phyloP scores from a whole-genome alignment of 2,329 filamentous ascomycete genomes.

The Sporothrix mexicana region DNA sequence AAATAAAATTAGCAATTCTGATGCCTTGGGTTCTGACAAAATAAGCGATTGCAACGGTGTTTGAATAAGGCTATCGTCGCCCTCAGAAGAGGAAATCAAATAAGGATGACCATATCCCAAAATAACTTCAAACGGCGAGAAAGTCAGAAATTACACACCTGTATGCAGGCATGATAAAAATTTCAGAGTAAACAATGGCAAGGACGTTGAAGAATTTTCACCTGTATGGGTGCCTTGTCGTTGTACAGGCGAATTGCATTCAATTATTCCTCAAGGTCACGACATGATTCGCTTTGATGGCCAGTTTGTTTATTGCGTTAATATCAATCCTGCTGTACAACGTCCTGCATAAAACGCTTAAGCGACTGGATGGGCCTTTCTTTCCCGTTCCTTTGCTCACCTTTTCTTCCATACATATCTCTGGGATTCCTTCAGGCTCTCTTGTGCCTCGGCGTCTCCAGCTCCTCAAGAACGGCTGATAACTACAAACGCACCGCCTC shows the following conservation, averaged over 20 bases:
- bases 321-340: background rate
- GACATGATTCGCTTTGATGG: background rate
- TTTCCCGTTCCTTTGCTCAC: background rate
- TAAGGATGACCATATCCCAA: no score
- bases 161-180: background rate
- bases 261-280: background rate
- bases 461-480: no score
- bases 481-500: no score
- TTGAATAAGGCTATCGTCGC: no score
- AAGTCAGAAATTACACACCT: background rate
- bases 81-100: no score
- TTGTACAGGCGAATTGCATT: background rate
- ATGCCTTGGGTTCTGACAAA: no score
- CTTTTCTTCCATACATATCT: background rate
- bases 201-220: background rate
- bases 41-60: no score
- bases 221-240: slow-evolving; percentile 1
- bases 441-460: background rate
- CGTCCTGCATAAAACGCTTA: background rate
- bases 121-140: no score
- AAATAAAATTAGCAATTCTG: background rate
- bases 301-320: background rate
- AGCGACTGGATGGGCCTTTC: background rate
- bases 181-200: background rate
- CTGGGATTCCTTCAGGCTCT: background rate